Evolutionary conservation across 169 alveolate genomes (phyloP), one percentile per base, ranked within the genome.

Genomic region (Plasmodium inui): DNA sequence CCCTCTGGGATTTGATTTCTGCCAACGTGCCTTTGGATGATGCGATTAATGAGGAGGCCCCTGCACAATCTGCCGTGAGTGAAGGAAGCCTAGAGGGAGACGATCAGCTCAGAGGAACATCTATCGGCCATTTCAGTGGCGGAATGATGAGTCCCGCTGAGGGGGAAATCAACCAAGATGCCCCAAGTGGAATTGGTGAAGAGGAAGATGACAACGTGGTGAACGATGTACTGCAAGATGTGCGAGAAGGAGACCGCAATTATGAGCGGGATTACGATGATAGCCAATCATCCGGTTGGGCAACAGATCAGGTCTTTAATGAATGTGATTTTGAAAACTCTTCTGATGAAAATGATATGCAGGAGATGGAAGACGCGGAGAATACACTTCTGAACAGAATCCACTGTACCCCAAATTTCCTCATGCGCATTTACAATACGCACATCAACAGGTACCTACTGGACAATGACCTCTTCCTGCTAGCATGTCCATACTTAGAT

Each of bases 401-500:
- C 8, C 44, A 67, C 28, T 37, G 34, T 8, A 74, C 26, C 57
- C 79, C 79, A 17, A 89, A 55, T 44, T 44, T 89, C 50, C 83
- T 89, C 46, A 61, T 80, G 41, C 90, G 72, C 22, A 50, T 80
- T 57, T 78, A 78, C 57, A 46, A 89, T 32, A 89, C 94, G 8
- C 74, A 78, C 10, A 89, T 89, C 3, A 78, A 89, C 37, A 79
- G 34, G 55, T 79, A 55, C 34, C 83, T 89, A 14, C 30, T 89
- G 46, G 50, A 30, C 2, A 79, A 79, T 3, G 94, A 91, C 19
- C 82, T 46, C 12, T 80, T 84, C 37, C 73, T 89, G 53, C 28
- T 89, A 10, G 91, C 91, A 61, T 79, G 94, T 71, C 94, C 94
- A 37, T 89, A 89, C 82, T 81, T 79, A 79, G 83, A 89, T 53